Percentiles rank a stretch among this genome's conserved stretches.
phyloP scores from a whole-genome alignment of 305 asterid species.

The Plantago lanceolata region DNA sequence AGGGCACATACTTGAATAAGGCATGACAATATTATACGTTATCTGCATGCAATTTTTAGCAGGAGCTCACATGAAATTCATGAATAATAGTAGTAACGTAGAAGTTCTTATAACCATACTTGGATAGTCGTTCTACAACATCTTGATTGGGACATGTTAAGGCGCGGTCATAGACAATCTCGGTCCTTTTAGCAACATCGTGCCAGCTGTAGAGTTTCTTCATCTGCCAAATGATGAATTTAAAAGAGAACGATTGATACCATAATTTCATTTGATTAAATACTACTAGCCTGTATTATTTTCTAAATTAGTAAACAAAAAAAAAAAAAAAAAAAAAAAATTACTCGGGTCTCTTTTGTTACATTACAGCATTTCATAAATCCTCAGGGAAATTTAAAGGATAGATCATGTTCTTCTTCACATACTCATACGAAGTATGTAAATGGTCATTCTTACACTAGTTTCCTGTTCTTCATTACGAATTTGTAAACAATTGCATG shows the following conservation, averaged over 20 bases:
- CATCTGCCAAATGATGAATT: conserved; percentile 45
- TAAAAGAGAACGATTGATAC: conserved; percentile 11
- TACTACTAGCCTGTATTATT: not conserved
- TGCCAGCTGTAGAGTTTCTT: conserved; percentile 93
- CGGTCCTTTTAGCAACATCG: conserved; percentile 89
- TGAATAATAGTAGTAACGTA: not conserved
- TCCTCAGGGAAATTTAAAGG: too few species aligned
- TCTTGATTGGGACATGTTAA: conserved; percentile 66
- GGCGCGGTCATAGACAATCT: conserved; percentile 83
- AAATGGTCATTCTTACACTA: not conserved
- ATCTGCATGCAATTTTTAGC: too few species aligned
- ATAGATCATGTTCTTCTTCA: not conserved
- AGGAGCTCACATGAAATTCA: too few species aligned
- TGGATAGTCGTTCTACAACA: conserved; percentile 68
- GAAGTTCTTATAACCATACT: conserved; percentile 37
- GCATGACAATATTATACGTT: not conserved
- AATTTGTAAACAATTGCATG: not conserved
- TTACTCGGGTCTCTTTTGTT: not conserved
- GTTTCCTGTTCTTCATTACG: not conserved
- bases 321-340: not conserved
- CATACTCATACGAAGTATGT: not conserved
- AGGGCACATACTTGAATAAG: too few species aligned
- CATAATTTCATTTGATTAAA: not conserved
- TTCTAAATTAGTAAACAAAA: not conserved
- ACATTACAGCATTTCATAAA: not conserved